phyloP scores from a whole-genome alignment of 2,329 filamentous ascomycete species.

The Phialophora chinensis region DNA sequence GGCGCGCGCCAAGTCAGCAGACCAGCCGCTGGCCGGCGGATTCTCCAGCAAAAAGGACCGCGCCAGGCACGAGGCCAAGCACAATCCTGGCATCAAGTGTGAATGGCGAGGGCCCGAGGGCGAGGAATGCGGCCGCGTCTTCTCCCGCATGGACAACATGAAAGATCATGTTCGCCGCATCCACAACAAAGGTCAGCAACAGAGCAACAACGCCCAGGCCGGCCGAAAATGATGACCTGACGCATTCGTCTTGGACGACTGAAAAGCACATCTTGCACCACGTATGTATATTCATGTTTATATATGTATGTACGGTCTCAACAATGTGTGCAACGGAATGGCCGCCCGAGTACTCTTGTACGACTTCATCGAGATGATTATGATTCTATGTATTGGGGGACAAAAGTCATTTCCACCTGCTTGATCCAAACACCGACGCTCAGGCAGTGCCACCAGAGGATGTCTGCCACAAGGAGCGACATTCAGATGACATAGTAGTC shows the following conservation, averaged over 20 bases:
- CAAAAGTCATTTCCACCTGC: background rate
- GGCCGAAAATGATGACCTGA: constrained; percentile 22
- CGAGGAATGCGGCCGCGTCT: constrained; percentile 62
- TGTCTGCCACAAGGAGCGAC: background rate
- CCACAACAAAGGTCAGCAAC: constrained; percentile 44
- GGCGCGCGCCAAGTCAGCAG: constrained; percentile 30
- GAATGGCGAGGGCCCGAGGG: constrained; percentile 38
- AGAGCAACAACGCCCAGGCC: constrained; percentile 22
- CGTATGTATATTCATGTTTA: background rate
- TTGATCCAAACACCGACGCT: background rate
- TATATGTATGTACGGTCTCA: background rate
- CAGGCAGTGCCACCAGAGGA: background rate
- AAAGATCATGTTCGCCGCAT: constrained; percentile 56
- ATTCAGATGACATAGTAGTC: background rate
- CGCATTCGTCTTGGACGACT: background rate
- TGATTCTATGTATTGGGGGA: background rate
- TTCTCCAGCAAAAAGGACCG: constrained; percentile 69
- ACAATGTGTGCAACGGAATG: background rate
- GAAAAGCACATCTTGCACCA: background rate
- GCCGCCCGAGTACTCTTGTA: background rate
- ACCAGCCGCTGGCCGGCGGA: constrained; percentile 56
- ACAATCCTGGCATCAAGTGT: constrained; percentile 65
- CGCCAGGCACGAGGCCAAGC: constrained; percentile 66
- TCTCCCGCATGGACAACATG: constrained; percentile 69
- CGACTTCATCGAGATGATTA: background rate